Conservation (phyloP, 1,284 basidiomycete genomes). For the Gymnopus androsaceus region DNA sequence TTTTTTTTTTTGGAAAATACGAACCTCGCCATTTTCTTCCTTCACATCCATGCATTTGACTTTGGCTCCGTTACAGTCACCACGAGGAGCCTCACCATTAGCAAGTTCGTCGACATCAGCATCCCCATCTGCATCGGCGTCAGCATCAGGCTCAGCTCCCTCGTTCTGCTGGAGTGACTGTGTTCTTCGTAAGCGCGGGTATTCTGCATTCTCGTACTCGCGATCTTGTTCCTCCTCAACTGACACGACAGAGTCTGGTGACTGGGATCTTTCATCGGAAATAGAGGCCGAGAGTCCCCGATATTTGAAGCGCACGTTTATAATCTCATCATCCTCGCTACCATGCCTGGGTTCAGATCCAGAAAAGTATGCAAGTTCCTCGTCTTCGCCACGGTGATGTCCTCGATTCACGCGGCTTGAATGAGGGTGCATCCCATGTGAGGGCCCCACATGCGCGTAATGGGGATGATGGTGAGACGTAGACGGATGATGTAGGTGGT, state of each 20-base stretch:
- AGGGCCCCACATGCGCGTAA: neutral
- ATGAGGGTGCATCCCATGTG: neutral
- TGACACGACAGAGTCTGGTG: neutral
- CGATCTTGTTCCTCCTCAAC: neutral
- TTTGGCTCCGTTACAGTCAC: neutral
- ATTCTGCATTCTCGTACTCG: neutral
- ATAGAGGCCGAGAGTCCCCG: neutral
- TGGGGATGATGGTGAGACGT: constrained; percentile 1
- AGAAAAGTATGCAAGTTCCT: constrained; percentile 2
- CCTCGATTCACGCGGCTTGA: neutral
- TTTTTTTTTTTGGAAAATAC: too few species aligned
- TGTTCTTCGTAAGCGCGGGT: neutral
- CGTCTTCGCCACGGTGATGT: neutral
- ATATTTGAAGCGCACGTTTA: neutral
- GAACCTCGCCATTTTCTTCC: neutral
- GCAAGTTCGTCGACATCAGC: constrained; percentile 16
- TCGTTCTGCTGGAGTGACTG: constrained; percentile 12
- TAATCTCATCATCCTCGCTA: neutral
- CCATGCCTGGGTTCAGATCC: neutral
- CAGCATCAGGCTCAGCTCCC: neutral
- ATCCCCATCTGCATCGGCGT: constrained; percentile 32
- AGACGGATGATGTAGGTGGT: constrained; percentile 5
- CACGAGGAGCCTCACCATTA: neutral
- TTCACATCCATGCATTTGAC: neutral
- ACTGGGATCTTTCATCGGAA: neutral